phyloP scores from a whole-genome alignment of 2,329 filamentous ascomycete species.

The Microthyrium microscopicum region DNA sequence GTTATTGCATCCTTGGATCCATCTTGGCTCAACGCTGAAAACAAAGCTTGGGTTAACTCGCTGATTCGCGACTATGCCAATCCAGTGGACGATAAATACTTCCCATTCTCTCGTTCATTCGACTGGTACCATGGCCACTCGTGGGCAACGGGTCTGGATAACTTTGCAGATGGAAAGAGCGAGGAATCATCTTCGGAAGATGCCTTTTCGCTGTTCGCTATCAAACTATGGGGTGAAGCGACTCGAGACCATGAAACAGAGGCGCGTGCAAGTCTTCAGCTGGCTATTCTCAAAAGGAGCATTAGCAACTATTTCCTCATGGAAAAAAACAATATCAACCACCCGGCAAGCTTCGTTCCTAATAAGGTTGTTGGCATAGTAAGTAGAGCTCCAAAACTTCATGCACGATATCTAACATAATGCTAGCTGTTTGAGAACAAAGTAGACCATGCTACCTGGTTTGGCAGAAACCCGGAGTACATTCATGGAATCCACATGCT shows the following conservation, averaged over 20 bases:
- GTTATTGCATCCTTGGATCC: slow-evolving; percentile 67
- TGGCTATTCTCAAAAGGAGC: slow-evolving; percentile 57
- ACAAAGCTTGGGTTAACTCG: slow-evolving; percentile 65
- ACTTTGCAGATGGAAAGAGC: slow-evolving; percentile 58
- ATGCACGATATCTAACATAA: neutral
- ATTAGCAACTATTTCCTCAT: slow-evolving; percentile 69
- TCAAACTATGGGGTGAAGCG: slow-evolving; percentile 85
- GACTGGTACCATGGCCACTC: slow-evolving; percentile 93
- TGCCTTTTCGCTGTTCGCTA: slow-evolving; percentile 65
- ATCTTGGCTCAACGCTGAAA: slow-evolving; percentile 48
- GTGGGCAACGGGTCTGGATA: slow-evolving; percentile 70
- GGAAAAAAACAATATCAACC: slow-evolving; percentile 43
- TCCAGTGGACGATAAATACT: slow-evolving; percentile 53
- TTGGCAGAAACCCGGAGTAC: slow-evolving; percentile 2
- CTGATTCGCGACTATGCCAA: slow-evolving; percentile 75
- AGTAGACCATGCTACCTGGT: slow-evolving; percentile 45
- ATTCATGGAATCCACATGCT: slow-evolving; percentile 1
- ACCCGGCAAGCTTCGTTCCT: slow-evolving; percentile 57
- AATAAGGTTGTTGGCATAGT: slow-evolving; percentile 54
- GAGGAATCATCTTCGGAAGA: slow-evolving; percentile 86
- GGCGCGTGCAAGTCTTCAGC: slow-evolving; percentile 36
- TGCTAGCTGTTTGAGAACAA: slow-evolving; percentile 73
- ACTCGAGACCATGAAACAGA: slow-evolving; percentile 62
- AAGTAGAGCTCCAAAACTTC: neutral
- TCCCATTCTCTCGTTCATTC: slow-evolving; percentile 62